phyloP scores from a whole-genome alignment of 495 filamentous ascomycete species.

The Daldinia vernicosa region DNA sequence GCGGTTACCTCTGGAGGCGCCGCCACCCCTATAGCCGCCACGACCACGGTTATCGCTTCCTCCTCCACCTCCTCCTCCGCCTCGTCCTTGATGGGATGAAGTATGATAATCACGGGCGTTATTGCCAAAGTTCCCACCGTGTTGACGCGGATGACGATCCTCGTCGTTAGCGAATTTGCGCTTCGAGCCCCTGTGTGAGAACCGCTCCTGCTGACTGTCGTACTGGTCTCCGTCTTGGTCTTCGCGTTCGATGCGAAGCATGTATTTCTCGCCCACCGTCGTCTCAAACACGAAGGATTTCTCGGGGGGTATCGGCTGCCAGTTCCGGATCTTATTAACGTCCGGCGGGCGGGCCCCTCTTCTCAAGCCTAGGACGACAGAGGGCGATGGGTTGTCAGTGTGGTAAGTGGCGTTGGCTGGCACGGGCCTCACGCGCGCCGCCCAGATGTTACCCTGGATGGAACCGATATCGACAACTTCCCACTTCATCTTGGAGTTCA shows the following conservation, averaged over 20 bases:
- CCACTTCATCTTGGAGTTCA: constrained; percentile 84
- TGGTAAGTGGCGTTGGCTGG: constrained; percentile 69
- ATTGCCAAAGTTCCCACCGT: constrained; percentile 46
- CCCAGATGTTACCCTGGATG: constrained; percentile 86
- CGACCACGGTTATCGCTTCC: constrained; percentile 55
- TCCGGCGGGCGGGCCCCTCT: constrained; percentile 79
- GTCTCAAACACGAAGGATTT: constrained; percentile 76
- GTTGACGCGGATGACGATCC: constrained; percentile 50
- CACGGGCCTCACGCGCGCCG: constrained; percentile 77
- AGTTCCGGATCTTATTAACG: constrained; percentile 82
- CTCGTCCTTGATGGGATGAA: constrained; percentile 56
- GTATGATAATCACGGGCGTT: constrained; percentile 51
- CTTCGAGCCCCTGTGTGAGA: constrained; percentile 65
- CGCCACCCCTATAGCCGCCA: constrained; percentile 46
- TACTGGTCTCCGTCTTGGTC: constrained; percentile 63
- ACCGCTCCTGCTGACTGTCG: constrained; percentile 68
- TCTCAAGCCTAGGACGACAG: constrained; percentile 78
- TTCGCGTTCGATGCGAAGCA: constrained; percentile 81
- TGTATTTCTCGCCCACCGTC: constrained; percentile 83
- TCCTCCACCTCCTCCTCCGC: constrained; percentile 51
- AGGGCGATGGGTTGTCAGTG: constrained; percentile 76
- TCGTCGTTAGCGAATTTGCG: constrained; percentile 63
- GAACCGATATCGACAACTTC: constrained; percentile 77
- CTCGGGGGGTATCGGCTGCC: constrained; percentile 77
- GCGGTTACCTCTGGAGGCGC: constrained; percentile 7